Conservation (phyloP, 129 eudicot genomes). For the carrot (Daucus carota) region DH1_v3.0 NC_030383.2:55963001-55963500, state of each 20-base stretch:
- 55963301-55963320: constrained; percentile 10
- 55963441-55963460: not conserved
- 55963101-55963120: constrained; percentile 8
- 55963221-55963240: too few relatives aligned
- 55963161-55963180: too few relatives aligned
- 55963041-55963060: not conserved
- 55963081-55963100: not conserved
- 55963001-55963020: not conserved
- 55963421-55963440: not conserved
- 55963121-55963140: not conserved
- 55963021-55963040: not conserved
- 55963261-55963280: too few relatives aligned
- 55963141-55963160: not conserved
- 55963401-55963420: not conserved
- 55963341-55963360: constrained; percentile 25
- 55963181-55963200: too few relatives aligned
- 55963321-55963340: constrained; percentile 17
- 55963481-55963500: not conserved
- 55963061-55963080: constrained; percentile 13
- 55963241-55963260: too few relatives aligned
- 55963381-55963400: not conserved
- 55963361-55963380: constrained; percentile 17
- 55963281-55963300: constrained; percentile 27
- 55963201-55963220: too few relatives aligned
- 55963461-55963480: not conserved